These are phyloP conservation scores for Melaleuca alternifolia DNA, from an alignment of 345 rosid genomes.

Conservation along the genomic window DNA sequence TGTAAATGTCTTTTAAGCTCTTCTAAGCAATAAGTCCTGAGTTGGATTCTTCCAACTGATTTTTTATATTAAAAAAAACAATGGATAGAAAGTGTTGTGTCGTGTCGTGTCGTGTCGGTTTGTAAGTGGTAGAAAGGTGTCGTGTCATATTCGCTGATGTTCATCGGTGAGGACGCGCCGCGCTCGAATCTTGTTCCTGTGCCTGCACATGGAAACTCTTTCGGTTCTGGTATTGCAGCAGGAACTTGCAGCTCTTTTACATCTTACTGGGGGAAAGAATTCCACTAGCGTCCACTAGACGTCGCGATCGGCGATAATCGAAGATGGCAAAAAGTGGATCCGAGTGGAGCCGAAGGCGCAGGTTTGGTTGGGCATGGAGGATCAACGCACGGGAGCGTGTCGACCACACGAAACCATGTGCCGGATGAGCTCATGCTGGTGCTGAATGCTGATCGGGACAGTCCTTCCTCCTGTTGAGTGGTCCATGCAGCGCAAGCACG, in stretches of 20 bases:
- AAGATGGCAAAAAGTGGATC: background rate
- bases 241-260: background rate
- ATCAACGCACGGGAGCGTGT: background rate
- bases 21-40: background rate
- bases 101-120: background rate
- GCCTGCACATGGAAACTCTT: background rate
- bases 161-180: background rate
- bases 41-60: fast-evolving
- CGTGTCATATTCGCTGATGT: background rate
- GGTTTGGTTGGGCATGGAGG: background rate
- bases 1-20: background rate
- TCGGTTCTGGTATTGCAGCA: background rate
- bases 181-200: background rate
- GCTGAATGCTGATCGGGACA: background rate
- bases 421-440: background rate
- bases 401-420: background rate
- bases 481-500: background rate
- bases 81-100: no score
- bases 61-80: background rate
- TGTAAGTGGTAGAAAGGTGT: background rate
- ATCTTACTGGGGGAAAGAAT: background rate
- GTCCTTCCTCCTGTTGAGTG: background rate
- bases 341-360: background rate
- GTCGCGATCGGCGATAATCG: background rate
- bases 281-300: background rate